A percentile compares a stretch with the other conserved stretches of the same genome.
phyloP scores from a whole-genome alignment of 306 rosid species.

The Corylus americana region DNA sequence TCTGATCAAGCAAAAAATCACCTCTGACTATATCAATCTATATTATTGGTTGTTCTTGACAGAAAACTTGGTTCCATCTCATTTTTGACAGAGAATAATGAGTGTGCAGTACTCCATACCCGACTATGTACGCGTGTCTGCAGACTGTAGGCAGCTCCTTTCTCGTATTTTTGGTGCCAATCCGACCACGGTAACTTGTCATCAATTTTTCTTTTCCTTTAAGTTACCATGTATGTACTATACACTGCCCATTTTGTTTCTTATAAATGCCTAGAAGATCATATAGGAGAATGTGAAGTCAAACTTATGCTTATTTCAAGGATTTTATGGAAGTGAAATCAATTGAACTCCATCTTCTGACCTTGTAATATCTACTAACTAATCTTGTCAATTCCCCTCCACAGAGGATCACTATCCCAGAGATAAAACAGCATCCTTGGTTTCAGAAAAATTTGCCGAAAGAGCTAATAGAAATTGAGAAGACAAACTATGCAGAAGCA shows the following conservation, averaged over 20 bases:
- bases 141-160: slow-evolving; percentile 67
- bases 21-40: neutral
- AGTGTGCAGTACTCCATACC: slow-evolving; percentile 81
- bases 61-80: neutral
- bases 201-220: neutral
- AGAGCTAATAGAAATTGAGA: slow-evolving; percentile 64
- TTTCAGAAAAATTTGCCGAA: slow-evolving; percentile 66
- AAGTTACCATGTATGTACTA: neutral
- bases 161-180: slow-evolving; percentile 76
- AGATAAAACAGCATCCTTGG: slow-evolving; percentile 88
- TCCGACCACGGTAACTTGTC: slow-evolving; percentile 63
- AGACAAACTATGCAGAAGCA: slow-evolving; percentile 29
- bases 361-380: neutral
- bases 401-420: slow-evolving; percentile 75
- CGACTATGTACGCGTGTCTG: slow-evolving; percentile 67
- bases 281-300: neutral
- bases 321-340: neutral
- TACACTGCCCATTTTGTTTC: neutral
- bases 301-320: neutral
- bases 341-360: neutral
- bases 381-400: neutral
- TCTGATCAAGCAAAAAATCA: neutral
- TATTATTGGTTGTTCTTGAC: neutral
- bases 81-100: slow-evolving; percentile 73
- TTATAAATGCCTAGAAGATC: neutral